A percentile compares a stretch with the other conserved stretches of the same genome.
phyloP scores from a whole-genome alignment of 805 yeast genomes.

The Alloascoidea hylecoeti region DNA sequence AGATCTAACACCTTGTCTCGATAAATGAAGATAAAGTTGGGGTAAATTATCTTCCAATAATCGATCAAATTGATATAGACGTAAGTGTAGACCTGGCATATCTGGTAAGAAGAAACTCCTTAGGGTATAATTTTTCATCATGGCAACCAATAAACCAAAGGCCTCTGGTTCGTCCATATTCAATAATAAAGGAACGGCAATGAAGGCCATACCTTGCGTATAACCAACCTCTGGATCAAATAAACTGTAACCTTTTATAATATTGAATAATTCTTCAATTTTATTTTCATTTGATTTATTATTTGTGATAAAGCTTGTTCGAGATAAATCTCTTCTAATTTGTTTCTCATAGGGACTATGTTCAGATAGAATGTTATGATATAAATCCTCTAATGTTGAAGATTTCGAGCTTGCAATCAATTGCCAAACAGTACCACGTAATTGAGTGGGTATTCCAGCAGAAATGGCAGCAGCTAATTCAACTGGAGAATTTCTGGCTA shows the following conservation, averaged over 20 bases:
- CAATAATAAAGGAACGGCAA: constrained; percentile 72
- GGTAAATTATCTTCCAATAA: constrained; percentile 70
- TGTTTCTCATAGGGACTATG: constrained; percentile 50
- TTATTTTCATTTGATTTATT: constrained; percentile 27
- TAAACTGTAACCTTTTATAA: constrained; percentile 73
- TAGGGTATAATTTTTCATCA: constrained; percentile 79
- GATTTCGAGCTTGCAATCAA: constrained; percentile 70
- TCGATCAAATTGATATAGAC: constrained; percentile 83
- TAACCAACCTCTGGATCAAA: constrained; percentile 92
- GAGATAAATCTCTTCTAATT: constrained; percentile 67
- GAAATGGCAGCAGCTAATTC: constrained; percentile 47
- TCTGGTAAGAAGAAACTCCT: constrained; percentile 71
- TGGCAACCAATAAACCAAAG: constrained; percentile 62
- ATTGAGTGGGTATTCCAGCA: constrained; percentile 70
- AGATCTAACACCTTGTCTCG: constrained; percentile 76
- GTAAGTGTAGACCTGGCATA: constrained; percentile 85
- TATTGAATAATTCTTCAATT: constrained; percentile 45
- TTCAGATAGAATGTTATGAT: constrained; percentile 29
- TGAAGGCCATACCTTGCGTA: constrained; percentile 96
- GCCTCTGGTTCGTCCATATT: constrained; percentile 76
- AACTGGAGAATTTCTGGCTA: constrained; percentile 48
- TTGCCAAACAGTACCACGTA: constrained; percentile 91
- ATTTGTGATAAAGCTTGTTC: constrained; percentile 72
- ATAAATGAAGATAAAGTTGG: constrained; percentile 55
- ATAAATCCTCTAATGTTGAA: constrained; percentile 42